Evolutionary conservation across 176 grass and related monocot species (phyloP).

Genomic region (Oryza punctata): DNA sequence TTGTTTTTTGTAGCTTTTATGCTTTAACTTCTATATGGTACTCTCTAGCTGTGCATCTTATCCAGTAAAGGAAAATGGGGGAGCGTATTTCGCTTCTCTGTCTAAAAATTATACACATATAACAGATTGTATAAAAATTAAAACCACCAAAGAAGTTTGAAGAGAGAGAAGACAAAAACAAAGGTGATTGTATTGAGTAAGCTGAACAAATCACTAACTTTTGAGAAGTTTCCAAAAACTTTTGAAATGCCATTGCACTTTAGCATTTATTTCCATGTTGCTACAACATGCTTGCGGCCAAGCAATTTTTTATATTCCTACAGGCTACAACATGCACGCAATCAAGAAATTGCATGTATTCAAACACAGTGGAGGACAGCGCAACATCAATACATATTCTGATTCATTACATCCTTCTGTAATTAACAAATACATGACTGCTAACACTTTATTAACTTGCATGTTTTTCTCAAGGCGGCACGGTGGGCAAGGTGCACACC

Average conservation of each 20-base stretch:
- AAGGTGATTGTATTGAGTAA: background rate
- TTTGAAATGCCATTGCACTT: background rate
- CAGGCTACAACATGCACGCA: background rate
- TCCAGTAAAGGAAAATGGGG: no score
- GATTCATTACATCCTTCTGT: background rate
- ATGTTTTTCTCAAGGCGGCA: slow-evolving; percentile 38
- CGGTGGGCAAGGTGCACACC: background rate
- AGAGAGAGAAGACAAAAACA: background rate
- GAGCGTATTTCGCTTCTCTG: no score
- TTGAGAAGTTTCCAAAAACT: background rate
- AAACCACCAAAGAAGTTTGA: background rate
- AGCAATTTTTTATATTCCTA: background rate
- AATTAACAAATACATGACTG: slow-evolving; percentile 6
- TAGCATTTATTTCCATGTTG: slow-evolving; percentile 7
- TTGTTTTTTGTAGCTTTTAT: no score
- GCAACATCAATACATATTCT: background rate
- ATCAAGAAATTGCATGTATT: background rate
- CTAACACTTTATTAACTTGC: background rate
- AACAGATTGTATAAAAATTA: background rate
- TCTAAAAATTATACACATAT: no score
- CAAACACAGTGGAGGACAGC: background rate
- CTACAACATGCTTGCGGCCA: slow-evolving; percentile 1
- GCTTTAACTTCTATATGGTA: no score
- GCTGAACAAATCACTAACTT: background rate
- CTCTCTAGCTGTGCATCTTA: no score